Evolutionary conservation across 2,329 filamentous ascomycete genomes (phyloP), one percentile per base, ranked within the genome.

Genomic region (Erysiphe pulchra): DNA sequence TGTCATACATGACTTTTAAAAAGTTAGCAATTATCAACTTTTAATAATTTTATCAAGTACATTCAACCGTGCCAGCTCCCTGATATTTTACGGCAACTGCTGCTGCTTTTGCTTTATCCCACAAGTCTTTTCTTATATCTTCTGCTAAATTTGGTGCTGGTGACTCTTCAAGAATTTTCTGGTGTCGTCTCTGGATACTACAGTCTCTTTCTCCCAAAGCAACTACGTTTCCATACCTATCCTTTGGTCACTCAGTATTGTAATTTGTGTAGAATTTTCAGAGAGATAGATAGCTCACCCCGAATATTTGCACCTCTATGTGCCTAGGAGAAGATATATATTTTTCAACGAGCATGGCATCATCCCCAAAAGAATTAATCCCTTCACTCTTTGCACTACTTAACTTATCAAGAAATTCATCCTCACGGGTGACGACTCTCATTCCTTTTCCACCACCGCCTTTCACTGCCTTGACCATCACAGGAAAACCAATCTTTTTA

Each of bases 261-360:
- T 14, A 41, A 41, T 20, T 7, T 1, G 14, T 37, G 12, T 37
- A 17, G 34, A 37, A 6, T 14, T 37, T 14, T 6, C 11, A 24
- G 12, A 14, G 2, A 41, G 10, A 14, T 14, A 18, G 4, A 24
- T 18, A 24, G 38, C 38, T 41, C 13, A 41, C 38, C 39, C 84
- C 85, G 60, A 93, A 90, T 14, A 93, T 73, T 58, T 93, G 85
- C 5, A 93, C 81, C 61, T 93, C 85, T 47, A 93, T 81, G 57
- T 93, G 85, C 47, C 82, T 71, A 36, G 80, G 81, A 0, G 76
- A 73, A 16, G 78, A 70, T 55, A 86, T 82, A 59, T 83, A 92
- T 52, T 75, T 76, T 62, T 93, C 84, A 20, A 92, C 79, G 49
- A 92, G 73, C 64, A 92, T 79, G 6, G 83, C 80, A 53, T 83